Conservation (phyloP, 257 asterid species). For the Solanum chaucha region DNA sequence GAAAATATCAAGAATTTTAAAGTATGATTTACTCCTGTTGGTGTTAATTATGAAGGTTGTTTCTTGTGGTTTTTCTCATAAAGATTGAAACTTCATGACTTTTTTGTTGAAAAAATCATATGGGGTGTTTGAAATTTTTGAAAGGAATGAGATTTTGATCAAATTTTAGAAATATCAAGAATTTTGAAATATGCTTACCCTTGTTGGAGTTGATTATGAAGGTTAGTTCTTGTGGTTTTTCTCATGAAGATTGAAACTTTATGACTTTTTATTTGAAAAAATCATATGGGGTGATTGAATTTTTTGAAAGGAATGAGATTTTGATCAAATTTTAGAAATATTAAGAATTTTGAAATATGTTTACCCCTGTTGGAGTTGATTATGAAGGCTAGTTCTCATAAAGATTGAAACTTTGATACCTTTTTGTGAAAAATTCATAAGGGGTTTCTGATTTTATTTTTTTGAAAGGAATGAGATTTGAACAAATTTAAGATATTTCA, state of each 20-base stretch:
- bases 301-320: neutral
- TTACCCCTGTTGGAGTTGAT: slow-evolving; percentile 74
- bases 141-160: neutral
- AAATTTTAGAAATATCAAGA: neutral
- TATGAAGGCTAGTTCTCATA: slow-evolving; percentile 46
- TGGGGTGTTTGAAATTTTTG: neutral
- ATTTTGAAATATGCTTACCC: slow-evolving; percentile 30
- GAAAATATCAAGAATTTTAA: neutral
- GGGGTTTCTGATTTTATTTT: neutral
- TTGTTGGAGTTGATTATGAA: slow-evolving; percentile 80
- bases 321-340: neutral
- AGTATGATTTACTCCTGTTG: slow-evolving; percentile 53
- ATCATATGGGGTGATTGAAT: neutral
- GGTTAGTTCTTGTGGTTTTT: slow-evolving; percentile 20
- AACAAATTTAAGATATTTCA: neutral
- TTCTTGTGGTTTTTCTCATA: neutral
- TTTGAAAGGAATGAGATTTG: neutral
- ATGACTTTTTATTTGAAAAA: neutral
- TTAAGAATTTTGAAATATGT: slow-evolving; percentile 9
- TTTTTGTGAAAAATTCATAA: neutral
- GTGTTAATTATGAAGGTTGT: slow-evolving; percentile 81
- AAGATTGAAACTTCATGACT: neutral
- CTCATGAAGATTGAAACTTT: neutral
- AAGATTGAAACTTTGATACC: neutral
- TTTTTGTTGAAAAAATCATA: neutral